Evolutionary conservation across 139 green algal species (phyloP).

Genomic region (Deuterostichococcus epilithicus): DNA sequence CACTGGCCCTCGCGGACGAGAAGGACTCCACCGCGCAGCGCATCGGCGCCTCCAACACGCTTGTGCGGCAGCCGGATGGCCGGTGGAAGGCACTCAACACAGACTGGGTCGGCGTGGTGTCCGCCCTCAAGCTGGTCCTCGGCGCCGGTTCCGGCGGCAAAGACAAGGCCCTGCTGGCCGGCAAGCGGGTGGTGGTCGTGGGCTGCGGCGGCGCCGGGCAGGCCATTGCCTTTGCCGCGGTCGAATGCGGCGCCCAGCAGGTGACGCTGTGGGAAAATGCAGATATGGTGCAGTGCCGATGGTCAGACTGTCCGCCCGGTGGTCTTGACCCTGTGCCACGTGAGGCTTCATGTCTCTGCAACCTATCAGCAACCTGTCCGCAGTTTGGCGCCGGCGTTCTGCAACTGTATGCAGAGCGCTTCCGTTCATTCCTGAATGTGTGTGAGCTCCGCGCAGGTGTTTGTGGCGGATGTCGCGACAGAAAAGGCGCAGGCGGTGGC

Average conservation of each 20-base stretch:
- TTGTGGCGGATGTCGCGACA: neutral
- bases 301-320: too few relatives aligned
- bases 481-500: neutral
- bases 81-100: constrained; percentile 90
- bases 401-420: neutral
- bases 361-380: too few relatives aligned
- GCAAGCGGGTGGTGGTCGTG: constrained; percentile 83
- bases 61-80: constrained; percentile 72
- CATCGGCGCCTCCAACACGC: constrained; percentile 95
- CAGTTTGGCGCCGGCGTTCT: neutral
- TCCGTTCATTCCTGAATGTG: too few relatives aligned
- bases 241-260: constrained; percentile 31
- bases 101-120: constrained; percentile 86
- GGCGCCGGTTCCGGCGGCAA: neutral
- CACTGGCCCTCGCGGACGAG: constrained; percentile 55
- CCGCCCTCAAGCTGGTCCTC: constrained; percentile 73
- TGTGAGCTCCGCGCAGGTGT: neutral
- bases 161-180: constrained; percentile 4
- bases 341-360: too few relatives aligned
- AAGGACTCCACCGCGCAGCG: constrained; percentile 70
- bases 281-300: too few relatives aligned
- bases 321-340: too few relatives aligned
- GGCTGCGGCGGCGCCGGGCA: constrained; percentile 88
- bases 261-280: too few relatives aligned
- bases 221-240: constrained; percentile 89